phyloP scores from a whole-genome alignment of 306 rosid genomes.

The Acmispon strigosus region DNA sequence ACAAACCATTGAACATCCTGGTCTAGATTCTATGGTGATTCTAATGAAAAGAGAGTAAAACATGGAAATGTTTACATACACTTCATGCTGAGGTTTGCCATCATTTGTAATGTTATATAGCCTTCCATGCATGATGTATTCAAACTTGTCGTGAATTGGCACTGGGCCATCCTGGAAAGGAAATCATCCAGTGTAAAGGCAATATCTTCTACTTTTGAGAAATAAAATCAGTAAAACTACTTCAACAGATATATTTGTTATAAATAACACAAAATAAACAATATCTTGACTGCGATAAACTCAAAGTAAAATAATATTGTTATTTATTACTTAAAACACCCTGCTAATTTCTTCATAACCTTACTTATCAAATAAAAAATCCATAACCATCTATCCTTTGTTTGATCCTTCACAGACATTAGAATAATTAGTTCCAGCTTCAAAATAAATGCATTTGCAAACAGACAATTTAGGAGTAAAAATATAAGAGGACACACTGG shows the following conservation, averaged over 20 bases:
- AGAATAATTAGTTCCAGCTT: background rate
- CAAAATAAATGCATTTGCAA: background rate
- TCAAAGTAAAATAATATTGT: background rate
- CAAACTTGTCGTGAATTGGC: slow-evolving; percentile 82
- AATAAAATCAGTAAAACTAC: background rate
- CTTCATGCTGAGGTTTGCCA: slow-evolving; percentile 40
- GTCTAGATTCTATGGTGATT: background rate
- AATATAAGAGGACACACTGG: background rate
- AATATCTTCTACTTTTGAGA: background rate
- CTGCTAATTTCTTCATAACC: background rate
- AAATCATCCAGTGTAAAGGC: slow-evolving; percentile 7
- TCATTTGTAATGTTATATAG: slow-evolving; percentile 52
- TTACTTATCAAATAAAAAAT: background rate
- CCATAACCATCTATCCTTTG: background rate
- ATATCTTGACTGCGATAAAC: background rate
- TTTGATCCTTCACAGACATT: background rate
- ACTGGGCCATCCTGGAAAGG: slow-evolving; percentile 58
- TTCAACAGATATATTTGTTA: background rate
- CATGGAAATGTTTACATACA: slow-evolving; percentile 45
- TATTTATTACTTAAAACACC: background rate
- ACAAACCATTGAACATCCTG: background rate
- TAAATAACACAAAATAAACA: background rate
- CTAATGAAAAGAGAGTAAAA: background rate
- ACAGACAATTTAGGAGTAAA: background rate
- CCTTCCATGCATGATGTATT: slow-evolving; percentile 83